Evolutionary conservation across 75 land plant species (phyloP).

Genomic region (Selaginella moellendorffii): DNA sequence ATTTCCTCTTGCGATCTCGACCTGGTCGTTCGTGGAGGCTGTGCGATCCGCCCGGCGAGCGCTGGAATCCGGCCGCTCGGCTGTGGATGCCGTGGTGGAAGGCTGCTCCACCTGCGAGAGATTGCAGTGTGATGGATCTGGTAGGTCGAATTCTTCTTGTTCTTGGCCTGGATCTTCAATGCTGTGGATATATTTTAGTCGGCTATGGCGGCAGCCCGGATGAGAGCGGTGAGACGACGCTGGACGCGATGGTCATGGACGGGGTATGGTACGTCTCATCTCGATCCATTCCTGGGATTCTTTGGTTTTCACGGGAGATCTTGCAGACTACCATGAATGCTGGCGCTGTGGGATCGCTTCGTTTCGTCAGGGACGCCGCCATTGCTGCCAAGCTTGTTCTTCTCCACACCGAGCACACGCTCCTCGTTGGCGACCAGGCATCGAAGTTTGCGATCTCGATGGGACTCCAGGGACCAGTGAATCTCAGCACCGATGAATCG

Average conservation of each 20-base stretch:
- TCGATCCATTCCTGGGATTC: background rate
- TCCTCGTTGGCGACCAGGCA: conserved; percentile 87
- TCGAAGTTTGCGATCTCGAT: conserved; percentile 74
- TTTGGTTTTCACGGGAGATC: conserved; percentile 30
- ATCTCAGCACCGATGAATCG: conserved; percentile 77
- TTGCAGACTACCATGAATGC: conserved; percentile 84
- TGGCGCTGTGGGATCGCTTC: conserved; percentile 90
- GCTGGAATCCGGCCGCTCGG: conserved; percentile 46
- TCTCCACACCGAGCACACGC: conserved; percentile 72
- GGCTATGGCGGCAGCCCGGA: conserved; percentile 98
- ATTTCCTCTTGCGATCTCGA: conserved; percentile 73
- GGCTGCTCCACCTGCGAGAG: conserved; percentile 91
- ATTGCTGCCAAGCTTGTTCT: conserved; percentile 75
- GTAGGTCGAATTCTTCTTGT: conserved; percentile 20
- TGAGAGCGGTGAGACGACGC: conserved; percentile 92
- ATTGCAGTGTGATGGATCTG: conserved; percentile 86
- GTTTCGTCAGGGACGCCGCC: conserved; percentile 69
- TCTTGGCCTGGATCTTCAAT: background rate
- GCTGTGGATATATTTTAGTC: conserved; percentile 30
- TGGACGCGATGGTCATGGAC: conserved; percentile 93
- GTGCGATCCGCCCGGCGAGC: conserved; percentile 76
- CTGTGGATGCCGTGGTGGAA: conserved; percentile 77
- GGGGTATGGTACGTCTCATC: conserved; percentile 44
- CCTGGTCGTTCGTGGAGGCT: conserved; percentile 87
- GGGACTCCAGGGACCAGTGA: conserved; percentile 83